Evolutionary conservation across 2,329 filamentous ascomycete species (phyloP).

Genomic region (Trichoderma sp.): DNA sequence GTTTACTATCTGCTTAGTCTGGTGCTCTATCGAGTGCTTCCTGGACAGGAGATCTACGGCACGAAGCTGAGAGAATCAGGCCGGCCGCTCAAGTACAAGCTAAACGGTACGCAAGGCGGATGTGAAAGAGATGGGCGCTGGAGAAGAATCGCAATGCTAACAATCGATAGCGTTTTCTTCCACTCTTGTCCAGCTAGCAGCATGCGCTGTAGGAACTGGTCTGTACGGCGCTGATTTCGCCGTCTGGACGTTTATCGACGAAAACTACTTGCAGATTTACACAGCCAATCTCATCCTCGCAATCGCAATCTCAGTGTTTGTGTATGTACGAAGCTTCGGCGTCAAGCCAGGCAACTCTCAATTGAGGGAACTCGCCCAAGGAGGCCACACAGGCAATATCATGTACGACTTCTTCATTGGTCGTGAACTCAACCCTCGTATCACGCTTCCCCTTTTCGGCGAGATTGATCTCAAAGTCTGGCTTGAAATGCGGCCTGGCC

Average conservation of each 20-base stretch:
- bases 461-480: conserved; percentile 86
- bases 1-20: conserved; percentile 75
- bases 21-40: conserved; percentile 69
- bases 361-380: conserved; percentile 72
- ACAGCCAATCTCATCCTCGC: conserved; percentile 77
- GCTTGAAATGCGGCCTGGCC: conserved; percentile 80
- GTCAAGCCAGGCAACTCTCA: conserved; percentile 69
- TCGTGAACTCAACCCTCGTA: conserved; percentile 86
- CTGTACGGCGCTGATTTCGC: conserved; percentile 73
- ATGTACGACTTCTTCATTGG: conserved; percentile 96
- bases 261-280: conserved; percentile 81
- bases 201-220: conserved; percentile 68
- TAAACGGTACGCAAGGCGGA: conserved; percentile 55
- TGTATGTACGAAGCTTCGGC: conserved; percentile 75
- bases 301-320: conserved; percentile 66
- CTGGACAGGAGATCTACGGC: conserved; percentile 67
- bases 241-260: conserved; percentile 85
- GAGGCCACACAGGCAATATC: conserved; percentile 75
- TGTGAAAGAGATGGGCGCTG: neutral
- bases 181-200: conserved; percentile 65
- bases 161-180: conserved; percentile 64
- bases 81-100: conserved; percentile 72
- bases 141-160: neutral
- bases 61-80: conserved; percentile 62
- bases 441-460: conserved; percentile 72